Base-by-base conservation (phyloP, 73 alveolate species). In the Tetrahymena borealis region DNA sequence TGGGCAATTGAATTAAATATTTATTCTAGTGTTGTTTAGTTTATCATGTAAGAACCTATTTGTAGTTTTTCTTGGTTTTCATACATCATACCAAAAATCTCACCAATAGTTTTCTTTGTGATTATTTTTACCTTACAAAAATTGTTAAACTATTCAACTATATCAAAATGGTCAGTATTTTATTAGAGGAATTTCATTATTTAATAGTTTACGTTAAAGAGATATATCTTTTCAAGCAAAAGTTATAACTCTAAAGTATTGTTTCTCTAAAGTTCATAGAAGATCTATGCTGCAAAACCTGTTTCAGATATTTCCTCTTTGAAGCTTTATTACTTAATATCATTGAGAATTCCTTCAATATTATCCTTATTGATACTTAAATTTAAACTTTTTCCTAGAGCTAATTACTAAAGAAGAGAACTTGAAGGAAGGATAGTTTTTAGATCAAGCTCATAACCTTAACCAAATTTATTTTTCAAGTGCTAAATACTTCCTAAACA, bases 401-500 rank as follows among this genome's bases (percentile, higher is more conserved):
- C 85, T 6, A 60, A 9, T 60, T 20, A 60, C 4, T 18, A n/a
- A 9, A 60, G 31, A 24, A 24, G 37, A 5, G n/a, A n/a, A 1
- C n/a, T 9, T 5, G 38, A 5, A 3, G 85, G 85, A 20, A 60
- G 85, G 32, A 24, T 94, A 11, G 95, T 91, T 90, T 96, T 98
- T 38, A 97, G 38, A 24, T 95, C 91, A 90, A 97, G 94, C 90
- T 98, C 91, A 94, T 97, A 97, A 24, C 98, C 98, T 90, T 97
- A 97, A 40, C 98, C 98, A 91, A 93, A 97, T 41, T 94, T 96
- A 91, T 98, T 98, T 95, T 98, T 98, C 77, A 98, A 92, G 92
- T 96, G 97, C 31, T 98, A 96, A 39, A 99, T 97, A 37, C 99
- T 98, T 3, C 99, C 99, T 11, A 98, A 95, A 85, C 99, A 98